Base-by-base conservation (phyloP, 2,329 filamentous ascomycete genomes). In the Intubia oerlemansii region DNA sequence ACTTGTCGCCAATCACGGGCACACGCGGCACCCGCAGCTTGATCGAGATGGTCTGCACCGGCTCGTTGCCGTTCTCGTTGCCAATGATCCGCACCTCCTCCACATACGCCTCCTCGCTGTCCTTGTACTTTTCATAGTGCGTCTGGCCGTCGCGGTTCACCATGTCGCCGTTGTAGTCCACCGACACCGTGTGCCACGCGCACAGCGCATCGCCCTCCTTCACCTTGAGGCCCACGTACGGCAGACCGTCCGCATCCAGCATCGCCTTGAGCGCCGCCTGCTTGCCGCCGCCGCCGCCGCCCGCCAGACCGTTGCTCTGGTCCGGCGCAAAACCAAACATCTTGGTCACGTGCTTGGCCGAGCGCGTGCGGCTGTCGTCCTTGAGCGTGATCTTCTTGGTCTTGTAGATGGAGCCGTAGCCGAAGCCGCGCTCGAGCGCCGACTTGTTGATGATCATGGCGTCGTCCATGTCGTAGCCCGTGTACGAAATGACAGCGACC, bases 391-490 rank as follows among this genome's bases (percentile, higher is more conserved):
- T 72, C 44, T 90, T 78, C 54, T 95, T 92, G 7, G 82, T 91
- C 58, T 98, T 98, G 63, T 93, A 98, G 42, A 98, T 82, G 5
- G 84, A 90, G 31, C 88, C 88, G 44, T 95, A 72, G 21, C 82
- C 85, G 44, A 98, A 95, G 10, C 88, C 88, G 40, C 88, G 72
- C 52, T 98, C 88, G 50, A 93, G 81, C 3, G 85, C 73, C 13
- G 82, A 92, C 50, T 95, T 95, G 60, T 95, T 95, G 47, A 98
- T 62, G 46, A 98, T 95, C 85, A 95, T 95, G 47, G 88, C 88
- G 54, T 98, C 88, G 61, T 98, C 88, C 88, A 98, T 98, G 62
- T 98, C 88, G 54, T 95, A 98, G 29, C 85, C 88, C 2, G 85
- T 95, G 51, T 98, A 98, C 1, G 85, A 93, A 38, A 98, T 92